Base-by-base conservation (phyloP, 192 early-diverging fungal genomes). In the Backusella circina region DNA sequence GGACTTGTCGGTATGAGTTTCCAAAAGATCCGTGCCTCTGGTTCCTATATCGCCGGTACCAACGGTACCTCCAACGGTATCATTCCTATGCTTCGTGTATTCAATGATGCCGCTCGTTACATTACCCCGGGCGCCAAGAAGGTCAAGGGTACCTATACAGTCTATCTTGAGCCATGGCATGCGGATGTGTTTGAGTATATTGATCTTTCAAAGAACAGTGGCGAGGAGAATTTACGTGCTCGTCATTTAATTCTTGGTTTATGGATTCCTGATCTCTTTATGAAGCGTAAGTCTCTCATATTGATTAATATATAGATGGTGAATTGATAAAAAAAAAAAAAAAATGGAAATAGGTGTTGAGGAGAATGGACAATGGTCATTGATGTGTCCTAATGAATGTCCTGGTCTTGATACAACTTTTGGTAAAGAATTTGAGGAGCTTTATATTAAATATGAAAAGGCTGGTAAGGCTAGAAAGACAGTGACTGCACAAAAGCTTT, bases 111-210 rank as follows among this genome's bases (percentile, higher is more conserved):
- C 12, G 97, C 97, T 30, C 92, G 97, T 44, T 98, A 96, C 78
- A 96, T 99, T 30, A 96, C 96, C 81, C 97, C 97, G 77, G 96
- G 97, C 70, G 97, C 95, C 37, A 95, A 96, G 88, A 97, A 97
- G 85, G 88, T 96, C 9, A 95, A 95, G 13, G 96, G 97, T 31
- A 94, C 93, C 16, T 98, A 97, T 86, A 95, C 96, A 70, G 93
- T 98, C 80, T 98, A 99, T 81, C 83, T 97, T 57, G 97, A 99
- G 86, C 97, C 97, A 7, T 99, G 97, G 97, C 97, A 99, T 77
- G 87, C 94, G 3, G 97, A 99, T 83, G 88, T 99, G 10, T 99
- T 97, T 82, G 92, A 93, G 73, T 99, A 97, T 82, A 85, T 99
- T 47, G 95, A 96, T 66, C 82, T 99, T 77, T 90, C 92, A 78